Percentiles rank a stretch among this genome's conserved stretches.
Evolutionary conservation across 331 rosid genomes (phyloP).

Genomic region (Pyrus hybrid): DNA sequence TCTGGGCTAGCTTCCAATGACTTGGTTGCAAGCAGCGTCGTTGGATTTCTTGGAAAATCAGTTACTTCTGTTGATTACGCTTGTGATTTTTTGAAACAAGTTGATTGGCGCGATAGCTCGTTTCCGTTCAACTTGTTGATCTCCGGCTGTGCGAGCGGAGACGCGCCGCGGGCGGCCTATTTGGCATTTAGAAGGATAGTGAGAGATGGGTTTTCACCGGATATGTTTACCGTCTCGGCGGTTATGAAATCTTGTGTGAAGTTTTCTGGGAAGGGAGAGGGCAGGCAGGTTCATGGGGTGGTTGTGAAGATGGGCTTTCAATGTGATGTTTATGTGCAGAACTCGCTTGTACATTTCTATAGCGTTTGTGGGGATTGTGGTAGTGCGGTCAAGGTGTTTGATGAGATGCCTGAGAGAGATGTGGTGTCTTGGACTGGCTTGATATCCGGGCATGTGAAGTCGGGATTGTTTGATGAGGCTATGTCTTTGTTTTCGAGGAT

Average conservation of each 20-base stretch:
- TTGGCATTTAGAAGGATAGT: slow-evolving; percentile 36
- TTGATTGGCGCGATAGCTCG: slow-evolving; percentile 49
- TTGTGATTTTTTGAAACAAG: slow-evolving; percentile 57
- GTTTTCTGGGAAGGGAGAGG: slow-evolving; percentile 50
- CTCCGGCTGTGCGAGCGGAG: slow-evolving; percentile 42
- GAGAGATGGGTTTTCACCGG: slow-evolving; percentile 66
- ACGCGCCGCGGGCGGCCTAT: slow-evolving; percentile 34
- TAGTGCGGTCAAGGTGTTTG: slow-evolving; percentile 53
- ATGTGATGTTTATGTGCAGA: slow-evolving; percentile 53
- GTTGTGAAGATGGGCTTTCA: slow-evolving; percentile 41
- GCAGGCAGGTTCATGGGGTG: slow-evolving; percentile 51
- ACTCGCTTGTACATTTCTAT: slow-evolving; percentile 48
- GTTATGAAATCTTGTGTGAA: slow-evolving; percentile 67
- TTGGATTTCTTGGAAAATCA: slow-evolving; percentile 47
- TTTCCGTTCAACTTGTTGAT: slow-evolving; percentile 56
- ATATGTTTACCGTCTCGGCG: slow-evolving; percentile 56
- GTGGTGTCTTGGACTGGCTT: slow-evolving; percentile 81
- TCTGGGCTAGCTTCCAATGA: slow-evolving; percentile 43
- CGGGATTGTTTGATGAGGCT: slow-evolving; percentile 49
- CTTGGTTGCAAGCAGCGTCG: slow-evolving; percentile 39
- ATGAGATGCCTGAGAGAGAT: slow-evolving; percentile 70
- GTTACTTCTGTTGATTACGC: slow-evolving; percentile 35
- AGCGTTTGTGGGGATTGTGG: slow-evolving; percentile 44
- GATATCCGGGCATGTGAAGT: slow-evolving; percentile 58
- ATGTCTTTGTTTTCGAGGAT: slow-evolving; percentile 54